These are phyloP conservation scores for Backusella mclennaniae DNA, from an alignment of 192 early-diverging fungal genomes.

Conservation along the genomic window DNA sequence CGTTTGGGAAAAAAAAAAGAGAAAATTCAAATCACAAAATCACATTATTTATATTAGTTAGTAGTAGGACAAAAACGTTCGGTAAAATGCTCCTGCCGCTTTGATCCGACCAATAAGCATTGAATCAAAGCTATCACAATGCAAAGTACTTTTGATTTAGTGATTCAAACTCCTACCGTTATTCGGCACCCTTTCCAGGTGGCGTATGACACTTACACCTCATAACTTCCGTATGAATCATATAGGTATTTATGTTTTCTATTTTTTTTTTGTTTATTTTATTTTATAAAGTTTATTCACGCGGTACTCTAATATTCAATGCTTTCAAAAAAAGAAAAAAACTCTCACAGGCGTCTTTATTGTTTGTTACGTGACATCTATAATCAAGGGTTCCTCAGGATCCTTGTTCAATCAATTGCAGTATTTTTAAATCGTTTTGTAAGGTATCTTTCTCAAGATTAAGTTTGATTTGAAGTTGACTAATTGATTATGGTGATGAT, in stretches of 20 bases:
- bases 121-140: background rate
- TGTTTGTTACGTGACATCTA: background rate
- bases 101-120: background rate
- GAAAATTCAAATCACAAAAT: constrained; percentile 2
- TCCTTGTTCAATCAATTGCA: constrained; percentile 3
- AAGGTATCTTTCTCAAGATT: constrained; percentile 15
- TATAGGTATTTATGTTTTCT: background rate
- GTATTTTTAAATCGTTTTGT: constrained; percentile 10
- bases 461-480: constrained; percentile 10
- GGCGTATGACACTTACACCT: background rate
- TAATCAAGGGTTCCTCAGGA: background rate
- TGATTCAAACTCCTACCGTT: constrained; percentile 1
- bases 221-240: background rate
- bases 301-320: background rate
- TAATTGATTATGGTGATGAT: background rate
- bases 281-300: background rate
- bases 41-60: constrained; percentile 4
- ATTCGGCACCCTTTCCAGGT: constrained; percentile 7
- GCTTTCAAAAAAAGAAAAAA: background rate
- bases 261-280: background rate
- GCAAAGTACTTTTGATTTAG: background rate
- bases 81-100: background rate
- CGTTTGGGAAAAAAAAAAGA: background rate
- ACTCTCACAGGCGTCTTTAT: background rate
- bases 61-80: background rate